Evolutionary conservation across 2,329 filamentous ascomycete genomes (phyloP).

Genomic region (Furcasterigmium furcatum): DNA sequence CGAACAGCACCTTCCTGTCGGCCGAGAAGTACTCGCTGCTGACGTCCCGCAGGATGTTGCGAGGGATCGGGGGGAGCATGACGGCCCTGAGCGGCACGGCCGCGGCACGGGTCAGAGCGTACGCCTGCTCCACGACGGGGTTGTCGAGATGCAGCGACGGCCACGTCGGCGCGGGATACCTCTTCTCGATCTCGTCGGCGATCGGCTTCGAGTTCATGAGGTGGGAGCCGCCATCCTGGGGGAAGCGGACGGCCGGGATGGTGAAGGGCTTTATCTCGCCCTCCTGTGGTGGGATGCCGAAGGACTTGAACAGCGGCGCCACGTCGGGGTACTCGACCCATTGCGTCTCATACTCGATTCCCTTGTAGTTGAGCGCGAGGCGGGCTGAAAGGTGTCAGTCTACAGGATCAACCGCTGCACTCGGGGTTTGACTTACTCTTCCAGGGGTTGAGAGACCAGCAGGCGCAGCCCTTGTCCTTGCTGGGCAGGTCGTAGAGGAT

Average conservation of each 20-base stretch:
- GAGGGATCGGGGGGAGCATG: slow-evolving; percentile 45
- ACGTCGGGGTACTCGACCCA: slow-evolving; percentile 70
- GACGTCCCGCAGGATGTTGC: slow-evolving; percentile 44
- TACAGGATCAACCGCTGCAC: neutral
- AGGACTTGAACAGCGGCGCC: slow-evolving; percentile 44
- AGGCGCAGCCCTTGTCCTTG: slow-evolving; percentile 34
- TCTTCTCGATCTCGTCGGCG: slow-evolving; percentile 53
- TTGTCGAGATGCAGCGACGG: slow-evolving; percentile 57
- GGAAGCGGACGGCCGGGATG: slow-evolving; percentile 52
- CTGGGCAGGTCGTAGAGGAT: slow-evolving; percentile 62
- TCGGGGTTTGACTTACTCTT: slow-evolving; percentile 59
- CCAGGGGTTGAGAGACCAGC: slow-evolving; percentile 70
- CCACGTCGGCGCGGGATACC: slow-evolving; percentile 39
- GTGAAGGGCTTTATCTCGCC: slow-evolving; percentile 39
- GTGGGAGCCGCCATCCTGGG: slow-evolving; percentile 48
- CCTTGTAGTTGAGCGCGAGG: slow-evolving; percentile 65
- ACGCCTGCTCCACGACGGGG: slow-evolving; percentile 40
- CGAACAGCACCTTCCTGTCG: slow-evolving; percentile 45
- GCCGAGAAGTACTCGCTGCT: slow-evolving; percentile 53
- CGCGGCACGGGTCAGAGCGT: slow-evolving; percentile 29
- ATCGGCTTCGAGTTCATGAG: slow-evolving; percentile 65
- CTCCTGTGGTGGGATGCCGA: slow-evolving; percentile 41
- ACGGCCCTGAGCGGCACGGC: slow-evolving; percentile 31
- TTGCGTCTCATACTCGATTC: slow-evolving; percentile 63
- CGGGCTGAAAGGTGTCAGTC: slow-evolving; percentile 43